A percentile compares a stretch with the other conserved stretches of the same genome.
Evolutionary conservation across 2,329 filamentous ascomycete genomes (phyloP).

Genomic region (Venturia pyrina): DNA sequence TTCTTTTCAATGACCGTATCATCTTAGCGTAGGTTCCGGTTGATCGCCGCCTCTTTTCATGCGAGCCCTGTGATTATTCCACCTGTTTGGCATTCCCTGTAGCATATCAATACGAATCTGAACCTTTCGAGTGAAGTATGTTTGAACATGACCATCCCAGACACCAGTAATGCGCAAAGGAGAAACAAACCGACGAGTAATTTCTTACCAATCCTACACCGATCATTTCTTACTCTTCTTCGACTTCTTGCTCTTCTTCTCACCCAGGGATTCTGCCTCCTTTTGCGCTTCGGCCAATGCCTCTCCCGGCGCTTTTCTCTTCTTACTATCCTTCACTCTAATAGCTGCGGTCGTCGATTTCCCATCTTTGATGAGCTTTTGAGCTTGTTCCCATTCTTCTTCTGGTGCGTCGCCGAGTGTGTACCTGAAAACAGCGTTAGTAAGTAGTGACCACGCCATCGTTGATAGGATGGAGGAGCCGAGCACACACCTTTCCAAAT

Average conservation of each 20-base stretch:
- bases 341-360: conserved; percentile 64
- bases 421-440: conserved; percentile 23
- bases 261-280: conserved; percentile 23
- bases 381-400: conserved; percentile 50
- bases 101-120: background rate
- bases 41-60: background rate
- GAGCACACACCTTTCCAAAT: conserved; percentile 70
- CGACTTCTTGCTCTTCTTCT: conserved; percentile 23
- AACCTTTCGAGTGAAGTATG: background rate
- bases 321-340: conserved; percentile 45
- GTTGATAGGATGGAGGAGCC: background rate
- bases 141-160: background rate
- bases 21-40: background rate
- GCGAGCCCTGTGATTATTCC: background rate
- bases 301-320: conserved; percentile 63
- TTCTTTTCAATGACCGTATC: background rate
- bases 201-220: background rate
- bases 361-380: conserved; percentile 60
- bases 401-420: conserved; percentile 36
- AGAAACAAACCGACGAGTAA: background rate
- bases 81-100: background rate
- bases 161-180: background rate
- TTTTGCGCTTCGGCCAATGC: conserved; percentile 38
- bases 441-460: no score
- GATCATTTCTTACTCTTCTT: conserved; percentile 15